phyloP scores from a whole-genome alignment of 805 yeast genomes.

The Candida adriatica region DNA sequence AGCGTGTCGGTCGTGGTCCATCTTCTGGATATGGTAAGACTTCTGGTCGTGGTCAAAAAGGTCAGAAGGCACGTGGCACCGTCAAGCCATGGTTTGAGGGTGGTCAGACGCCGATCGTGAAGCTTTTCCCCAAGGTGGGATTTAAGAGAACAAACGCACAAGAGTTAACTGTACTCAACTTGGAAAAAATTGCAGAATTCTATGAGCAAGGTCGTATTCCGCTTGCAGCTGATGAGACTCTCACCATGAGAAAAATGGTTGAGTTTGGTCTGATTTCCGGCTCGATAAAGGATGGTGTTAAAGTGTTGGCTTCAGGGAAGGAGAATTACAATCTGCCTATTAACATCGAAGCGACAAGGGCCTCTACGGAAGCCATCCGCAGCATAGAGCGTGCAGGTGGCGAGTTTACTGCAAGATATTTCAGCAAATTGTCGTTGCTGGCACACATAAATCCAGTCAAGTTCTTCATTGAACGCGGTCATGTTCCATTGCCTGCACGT shows the following conservation, averaged over 20 bases:
- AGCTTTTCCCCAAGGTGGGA: conserved; percentile 80
- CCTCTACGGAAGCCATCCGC: conserved; percentile 65
- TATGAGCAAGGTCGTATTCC: conserved; percentile 60
- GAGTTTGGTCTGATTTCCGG: conserved; percentile 70
- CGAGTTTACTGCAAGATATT: conserved; percentile 65
- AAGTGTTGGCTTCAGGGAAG: conserved; percentile 65
- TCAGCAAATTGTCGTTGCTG: conserved; percentile 55
- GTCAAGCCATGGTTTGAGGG: conserved; percentile 96
- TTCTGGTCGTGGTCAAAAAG: conserved; percentile 95
- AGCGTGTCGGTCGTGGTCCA: conserved; percentile 93
- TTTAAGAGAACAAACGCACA: conserved; percentile 60
- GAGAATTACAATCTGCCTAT: conserved; percentile 49
- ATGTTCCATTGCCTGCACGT: conserved; percentile 77
- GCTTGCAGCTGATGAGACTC: conserved; percentile 49
- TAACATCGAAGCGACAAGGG: conserved; percentile 76
- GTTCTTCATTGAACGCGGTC: conserved; percentile 63
- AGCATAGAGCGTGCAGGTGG: conserved; percentile 72
- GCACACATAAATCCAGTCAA: conserved; percentile 74
- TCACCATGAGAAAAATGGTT: conserved; percentile 73
- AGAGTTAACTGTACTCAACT: conserved; percentile 45
- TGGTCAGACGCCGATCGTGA: conserved; percentile 93
- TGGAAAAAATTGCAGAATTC: conserved; percentile 64
- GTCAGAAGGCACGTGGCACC: conserved; percentile 92
- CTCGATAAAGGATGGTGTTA: conserved; percentile 69
- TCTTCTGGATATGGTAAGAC: conserved; percentile 92